Evolutionary conservation across 257 asterid species (phyloP).

Genomic region (Solanum etuberosum): DNA sequence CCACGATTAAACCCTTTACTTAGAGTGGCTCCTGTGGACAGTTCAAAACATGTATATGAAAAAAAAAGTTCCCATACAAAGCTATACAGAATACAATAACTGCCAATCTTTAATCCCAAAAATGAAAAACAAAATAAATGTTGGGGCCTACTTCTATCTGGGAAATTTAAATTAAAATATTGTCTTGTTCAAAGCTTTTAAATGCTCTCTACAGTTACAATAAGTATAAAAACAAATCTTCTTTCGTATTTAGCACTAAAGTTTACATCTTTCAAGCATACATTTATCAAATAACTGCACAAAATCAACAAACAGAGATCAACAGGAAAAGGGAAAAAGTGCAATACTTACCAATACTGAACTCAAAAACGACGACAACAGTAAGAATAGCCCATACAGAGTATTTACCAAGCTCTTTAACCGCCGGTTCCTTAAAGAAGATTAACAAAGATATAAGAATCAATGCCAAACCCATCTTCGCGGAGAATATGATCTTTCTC

Average conservation of each 20-base stretch:
- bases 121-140: not conserved
- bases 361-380: slow-evolving; percentile 71
- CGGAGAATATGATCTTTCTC: slow-evolving; percentile 46
- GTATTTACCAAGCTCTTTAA: slow-evolving; percentile 34
- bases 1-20: slow-evolving; percentile 91
- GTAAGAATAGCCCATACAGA: slow-evolving; percentile 73
- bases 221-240: not conserved
- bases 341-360: slow-evolving; percentile 50
- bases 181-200: not conserved
- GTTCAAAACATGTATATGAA: not conserved
- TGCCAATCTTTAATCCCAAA: not conserved
- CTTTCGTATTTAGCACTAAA: not conserved
- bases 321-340: not conserved
- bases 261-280: not conserved
- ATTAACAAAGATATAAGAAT: slow-evolving; percentile 46
- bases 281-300: not conserved
- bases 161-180: not conserved
- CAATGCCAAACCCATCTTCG: slow-evolving; percentile 60
- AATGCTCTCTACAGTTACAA: not conserved
- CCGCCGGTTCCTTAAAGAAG: slow-evolving; percentile 49
- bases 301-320: not conserved
- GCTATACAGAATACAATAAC: not conserved
- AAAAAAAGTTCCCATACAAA: not conserved
- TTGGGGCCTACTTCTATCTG: not conserved
- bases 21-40: slow-evolving; percentile 65